These are phyloP conservation scores for Ustilago vetiveriae DNA, from an alignment of 1,284 basidiomycete species.

Conservation along the genomic window DNA sequence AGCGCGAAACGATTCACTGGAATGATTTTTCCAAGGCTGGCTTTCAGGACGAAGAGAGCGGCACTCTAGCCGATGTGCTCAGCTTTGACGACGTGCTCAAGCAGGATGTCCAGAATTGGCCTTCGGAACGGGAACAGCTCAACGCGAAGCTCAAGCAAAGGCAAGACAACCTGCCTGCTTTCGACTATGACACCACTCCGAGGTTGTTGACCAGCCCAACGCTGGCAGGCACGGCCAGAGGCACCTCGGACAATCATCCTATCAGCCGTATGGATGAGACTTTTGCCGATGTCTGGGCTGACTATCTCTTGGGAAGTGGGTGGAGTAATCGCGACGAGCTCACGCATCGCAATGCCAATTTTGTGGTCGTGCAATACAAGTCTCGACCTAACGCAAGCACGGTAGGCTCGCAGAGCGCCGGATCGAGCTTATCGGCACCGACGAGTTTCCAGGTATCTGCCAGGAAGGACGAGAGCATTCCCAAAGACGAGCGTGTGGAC, in stretches of 20 bases:
- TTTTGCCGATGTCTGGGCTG: slow-evolving; percentile 65
- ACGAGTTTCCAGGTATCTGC: slow-evolving; percentile 23
- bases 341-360: slow-evolving; percentile 63
- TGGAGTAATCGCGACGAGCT: slow-evolving; percentile 66
- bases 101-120: slow-evolving; percentile 57
- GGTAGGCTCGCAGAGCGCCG: slow-evolving; percentile 39
- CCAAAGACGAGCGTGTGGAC: slow-evolving; percentile 48
- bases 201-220: slow-evolving; percentile 46
- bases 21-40: slow-evolving; percentile 57
- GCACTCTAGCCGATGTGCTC: slow-evolving; percentile 47
- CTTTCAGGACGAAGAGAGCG: slow-evolving; percentile 39
- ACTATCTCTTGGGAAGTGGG: slow-evolving; percentile 62
- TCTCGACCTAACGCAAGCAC: slow-evolving; percentile 44
- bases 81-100: slow-evolving; percentile 60
- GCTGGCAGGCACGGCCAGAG: slow-evolving; percentile 18
- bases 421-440: slow-evolving; percentile 23
- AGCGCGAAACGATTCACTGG: slow-evolving; percentile 58
- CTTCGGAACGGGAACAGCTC: slow-evolving; percentile 42
- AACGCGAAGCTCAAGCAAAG: slow-evolving; percentile 44
- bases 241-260: slow-evolving; percentile 29
- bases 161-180: slow-evolving; percentile 49
- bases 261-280: slow-evolving; percentile 59
- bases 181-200: slow-evolving; percentile 60
- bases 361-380: slow-evolving; percentile 65
- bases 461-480: slow-evolving; percentile 23